Evolutionary conservation across 176 grass and related monocot species (phyloP), one percentile per base, ranked within the genome.

Genomic region (Aegilops umbellulata): DNA sequence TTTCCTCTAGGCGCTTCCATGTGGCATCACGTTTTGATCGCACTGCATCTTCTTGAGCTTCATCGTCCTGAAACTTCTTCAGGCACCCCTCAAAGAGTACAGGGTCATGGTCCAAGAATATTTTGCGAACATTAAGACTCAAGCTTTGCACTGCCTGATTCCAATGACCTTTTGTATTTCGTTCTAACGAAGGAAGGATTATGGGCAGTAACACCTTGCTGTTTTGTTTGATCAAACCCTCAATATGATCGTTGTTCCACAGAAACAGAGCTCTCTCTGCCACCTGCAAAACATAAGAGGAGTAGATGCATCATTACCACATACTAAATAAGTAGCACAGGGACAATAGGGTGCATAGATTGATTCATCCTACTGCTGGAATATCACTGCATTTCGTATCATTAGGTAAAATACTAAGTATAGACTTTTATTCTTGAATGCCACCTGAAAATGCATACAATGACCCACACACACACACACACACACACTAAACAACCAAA

Each of bases 1-100:
- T 77, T 72, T 94, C 93, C 87, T 94, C 93, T 13, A 94, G 79
- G 32, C 85, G 90, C 85, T 88, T 88, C 93, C 93, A 94, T 92
- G 61, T 87, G 36, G 72, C 81, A 58, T 94, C 90, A 62, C 90
- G 90, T 80, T 88, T 92, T 47, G 85, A 88, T 36, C 47, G 85
- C 34, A 88, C 17, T 1, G 29, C 34, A 47, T 57, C 80, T 85
- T 82, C 85, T 90, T 86, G 86, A 38, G 87, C 46, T 92, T 94
- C 82, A 13, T 92, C 90, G 65, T 94, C 90, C 85, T 92, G 84
- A 65, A 92, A 94, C 85, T 94, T 94, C 39, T 90, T 92, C 34
- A 75, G 83, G 53, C 85, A 94, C 61, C 85, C 82, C 84, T 89
- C 79, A 69, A 92, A 94, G 41, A 92, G 82, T 74, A 67, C 64